Base-by-base conservation (phyloP, 2,329 filamentous ascomycete species). In the Lasiodiplodia gonubiensis region DNA sequence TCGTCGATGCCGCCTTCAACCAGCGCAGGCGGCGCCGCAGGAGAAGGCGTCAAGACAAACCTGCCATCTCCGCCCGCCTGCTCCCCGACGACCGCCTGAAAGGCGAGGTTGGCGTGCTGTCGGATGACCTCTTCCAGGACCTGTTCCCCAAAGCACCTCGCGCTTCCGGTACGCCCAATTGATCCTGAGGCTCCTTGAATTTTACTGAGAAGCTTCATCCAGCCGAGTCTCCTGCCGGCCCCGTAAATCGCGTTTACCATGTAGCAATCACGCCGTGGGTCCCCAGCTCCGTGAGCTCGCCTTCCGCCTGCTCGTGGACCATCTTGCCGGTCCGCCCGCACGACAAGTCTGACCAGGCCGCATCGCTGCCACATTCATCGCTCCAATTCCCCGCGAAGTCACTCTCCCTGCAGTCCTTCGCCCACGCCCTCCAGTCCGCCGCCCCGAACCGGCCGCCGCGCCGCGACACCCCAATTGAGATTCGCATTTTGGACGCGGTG, bases 41-140 rank as follows among this genome's bases (percentile, higher is more conserved):
- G 74, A 83, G 85, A 70, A 77, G 82, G 71, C 79, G 82, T 67
- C 78, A 81, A 66, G 82, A 95, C 77, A 93, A 92, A 78, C 86
- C 91, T 8, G 86, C 94, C 52, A 85, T 97, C 68, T 86, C 92
- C 68, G 94, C 93, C 67, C 89, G 91, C 68, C 84, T 98, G 61
- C 86, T 96, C 46, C 87, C 97, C 67, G 93, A 97, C 79, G 91
- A 93, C 76, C 90, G 91, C 77, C 85, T 97, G 73, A 92, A 90
- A 80, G 92, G 92, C 64, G 92, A 97, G 76, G 86, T 94, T 69
- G 95, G 93, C 70, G 87, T 95, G 70, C 80, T 98, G 64, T 97
- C 94, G 14, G 90, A 93, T 74, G 93, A 97, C 78, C 85, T 99
- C 63, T 93, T 94, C 74, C 84, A 86, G 55, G 91, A 96, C 75